Evolutionary conservation across 1,139 yeast genomes (phyloP), one percentile per base, ranked within the genome.

Genomic region (Candida labiduridarum): DNA sequence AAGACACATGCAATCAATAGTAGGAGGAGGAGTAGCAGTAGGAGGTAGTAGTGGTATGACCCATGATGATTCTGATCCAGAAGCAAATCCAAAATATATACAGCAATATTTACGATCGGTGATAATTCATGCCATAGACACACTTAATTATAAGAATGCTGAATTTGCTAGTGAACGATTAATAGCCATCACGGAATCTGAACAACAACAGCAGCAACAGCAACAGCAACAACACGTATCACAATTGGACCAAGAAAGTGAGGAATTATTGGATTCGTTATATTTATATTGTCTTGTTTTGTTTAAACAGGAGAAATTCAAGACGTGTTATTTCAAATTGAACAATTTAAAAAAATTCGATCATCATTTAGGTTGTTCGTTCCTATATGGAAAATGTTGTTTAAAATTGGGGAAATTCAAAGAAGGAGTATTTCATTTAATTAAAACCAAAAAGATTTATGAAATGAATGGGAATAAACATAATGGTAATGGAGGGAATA

Each of bases 101-200:
- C 65, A 62, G 41, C 80, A 74, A 54, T 74, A 81, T 53, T 75
- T 84, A 38, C 73, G 86, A 44, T 79, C 85, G 30, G 71, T 78
- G 9, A 76, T 87, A 18, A 72, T 89, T 64, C 89, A 89, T 59
- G 81, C 88, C 14, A 66, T 90, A 41, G 96, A 90, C 61, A 80
- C 81, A 52, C 89, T 85, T 61, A 78, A 88, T 59, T 72, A 82
- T 49, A 69, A 74, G 19, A 86, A 89, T 48, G 96, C 96, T 2
- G 90, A 85, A 64, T 88, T 90, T 69, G 88, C 94, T 11, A 80
- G 89, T 34, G 96, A 90, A 61, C 74, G 95, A 55, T 71, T 89
- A 31, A 62, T 87, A 27, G 90, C 94, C 1, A 71, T 72, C 47
- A 78, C 79, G 51, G 33, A 43, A 43, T 15, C 25, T 7, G 15